Percentiles rank a stretch among this genome's conserved stretches.
phyloP scores from a whole-genome alignment of 768 basidiomycete species.

The Kwoniella dendrophila region DNA sequence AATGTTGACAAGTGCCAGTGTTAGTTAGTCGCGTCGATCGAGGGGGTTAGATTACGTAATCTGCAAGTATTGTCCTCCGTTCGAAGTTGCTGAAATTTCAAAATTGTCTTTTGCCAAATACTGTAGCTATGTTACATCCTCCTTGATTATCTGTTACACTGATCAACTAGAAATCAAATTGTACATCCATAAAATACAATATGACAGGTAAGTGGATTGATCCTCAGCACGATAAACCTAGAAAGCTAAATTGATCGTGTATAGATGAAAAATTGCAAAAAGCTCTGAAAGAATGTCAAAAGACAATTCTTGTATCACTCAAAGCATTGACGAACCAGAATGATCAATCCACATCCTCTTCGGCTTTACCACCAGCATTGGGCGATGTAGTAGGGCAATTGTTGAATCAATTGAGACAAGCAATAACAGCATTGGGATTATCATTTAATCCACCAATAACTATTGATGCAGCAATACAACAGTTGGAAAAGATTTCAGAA shows the following conservation, averaged over 20 bases:
- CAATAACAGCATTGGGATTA: conserved; percentile 37
- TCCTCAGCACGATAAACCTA: not conserved
- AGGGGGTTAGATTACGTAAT: not conserved
- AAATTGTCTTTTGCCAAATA: no score
- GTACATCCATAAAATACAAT: not conserved
- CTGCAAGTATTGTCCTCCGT: not conserved
- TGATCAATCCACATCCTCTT: conserved; percentile 14
- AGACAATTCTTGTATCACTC: conserved; percentile 4
- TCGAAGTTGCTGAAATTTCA: not conserved
- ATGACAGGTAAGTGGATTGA: conserved; percentile 1
- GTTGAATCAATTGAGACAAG: conserved; percentile 29
- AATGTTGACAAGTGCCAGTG: not conserved
- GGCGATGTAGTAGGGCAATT: conserved; percentile 25
- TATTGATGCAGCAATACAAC: conserved; percentile 30
- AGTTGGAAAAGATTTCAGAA: conserved; percentile 38
- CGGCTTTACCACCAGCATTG: conserved; percentile 17
- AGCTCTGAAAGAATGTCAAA: conserved; percentile 12
- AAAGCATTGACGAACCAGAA: conserved; percentile 19
- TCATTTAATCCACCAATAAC: conserved; percentile 48
- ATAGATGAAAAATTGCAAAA: conserved; percentile 17
- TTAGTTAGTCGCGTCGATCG: conserved; percentile 7
- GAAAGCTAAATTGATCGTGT: not conserved
- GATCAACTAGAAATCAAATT: no score
- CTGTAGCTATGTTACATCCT: no score
- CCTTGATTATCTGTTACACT: no score